These are phyloP conservation scores for Geosmithia putterillii DNA, from an alignment of 2,329 filamentous ascomycete genomes.

Conservation along the genomic window DNA sequence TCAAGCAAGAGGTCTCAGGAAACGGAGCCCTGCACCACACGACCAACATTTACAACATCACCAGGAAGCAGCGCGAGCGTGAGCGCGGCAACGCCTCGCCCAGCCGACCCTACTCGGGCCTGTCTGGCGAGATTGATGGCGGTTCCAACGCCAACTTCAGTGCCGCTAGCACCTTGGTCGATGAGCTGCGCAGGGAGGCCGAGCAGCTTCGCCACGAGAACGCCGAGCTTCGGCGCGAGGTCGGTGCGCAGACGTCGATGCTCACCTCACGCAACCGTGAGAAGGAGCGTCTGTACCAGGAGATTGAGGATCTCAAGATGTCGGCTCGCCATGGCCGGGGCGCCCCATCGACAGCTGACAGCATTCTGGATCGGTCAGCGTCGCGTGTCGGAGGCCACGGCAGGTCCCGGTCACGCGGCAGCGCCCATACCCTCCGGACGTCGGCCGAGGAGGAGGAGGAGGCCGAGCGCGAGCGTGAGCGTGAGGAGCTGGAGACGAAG, in stretches of 20 bases:
- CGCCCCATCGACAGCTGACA: constrained; percentile 62
- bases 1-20: constrained; percentile 46
- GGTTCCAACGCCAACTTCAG: constrained; percentile 40
- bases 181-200: constrained; percentile 58
- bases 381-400: constrained; percentile 62
- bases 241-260: constrained; percentile 95
- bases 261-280: constrained; percentile 90
- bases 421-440: constrained; percentile 54
- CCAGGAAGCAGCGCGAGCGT: constrained; percentile 35
- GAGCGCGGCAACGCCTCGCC: constrained; percentile 26
- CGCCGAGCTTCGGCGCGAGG: constrained; percentile 78
- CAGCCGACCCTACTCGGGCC: constrained; percentile 34
- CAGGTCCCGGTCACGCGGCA: constrained; percentile 63
- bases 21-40: constrained; percentile 36
- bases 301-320: constrained; percentile 94
- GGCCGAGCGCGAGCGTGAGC: constrained; percentile 61
- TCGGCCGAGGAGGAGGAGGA: constrained; percentile 40
- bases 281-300: constrained; percentile 87
- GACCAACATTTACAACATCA: constrained; percentile 55
- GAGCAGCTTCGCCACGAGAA: constrained; percentile 85
- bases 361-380: constrained; percentile 86
- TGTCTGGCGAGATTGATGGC: constrained; percentile 34
- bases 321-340: constrained; percentile 60
- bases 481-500: constrained; percentile 76
- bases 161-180: constrained; percentile 54